Evolutionary conservation across 2,329 filamentous ascomycete genomes (phyloP).

Genomic region (Thelonectria discophora): DNA sequence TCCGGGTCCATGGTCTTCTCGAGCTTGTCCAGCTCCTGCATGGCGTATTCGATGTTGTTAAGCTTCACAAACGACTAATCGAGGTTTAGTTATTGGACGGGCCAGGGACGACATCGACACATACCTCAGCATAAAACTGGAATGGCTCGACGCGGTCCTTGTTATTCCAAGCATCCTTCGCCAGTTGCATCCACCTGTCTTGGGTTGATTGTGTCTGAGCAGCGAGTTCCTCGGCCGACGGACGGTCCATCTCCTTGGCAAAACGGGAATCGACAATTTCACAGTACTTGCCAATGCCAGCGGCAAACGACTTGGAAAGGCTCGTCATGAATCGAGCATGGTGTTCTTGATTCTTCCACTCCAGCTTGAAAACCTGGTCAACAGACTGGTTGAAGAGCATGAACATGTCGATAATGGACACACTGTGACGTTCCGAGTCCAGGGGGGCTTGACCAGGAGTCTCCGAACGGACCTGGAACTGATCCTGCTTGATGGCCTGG

Average conservation of each 20-base stretch:
- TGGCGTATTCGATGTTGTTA: constrained; percentile 96
- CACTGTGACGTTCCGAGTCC: constrained; percentile 89
- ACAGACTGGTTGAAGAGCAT: constrained; percentile 92
- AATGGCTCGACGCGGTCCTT: constrained; percentile 96
- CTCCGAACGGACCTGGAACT: constrained; percentile 78
- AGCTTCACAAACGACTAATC: constrained; percentile 91
- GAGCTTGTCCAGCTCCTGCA: constrained; percentile 89
- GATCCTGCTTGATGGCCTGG: constrained; percentile 88
- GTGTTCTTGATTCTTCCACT: constrained; percentile 93
- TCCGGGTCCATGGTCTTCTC: constrained; percentile 93
- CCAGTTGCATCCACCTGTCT: constrained; percentile 91
- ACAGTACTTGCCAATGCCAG: constrained; percentile 87
- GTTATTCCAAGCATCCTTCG: constrained; percentile 90
- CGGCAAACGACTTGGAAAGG: constrained; percentile 83
- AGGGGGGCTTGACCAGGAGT: constrained; percentile 69
- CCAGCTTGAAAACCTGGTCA: constrained; percentile 83
- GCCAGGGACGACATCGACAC: constrained; percentile 30
- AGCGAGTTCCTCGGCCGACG: constrained; percentile 86
- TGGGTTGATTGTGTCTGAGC: constrained; percentile 81
- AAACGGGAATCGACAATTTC: constrained; percentile 89
- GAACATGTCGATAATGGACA: constrained; percentile 93
- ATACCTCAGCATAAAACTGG: constrained; percentile 91
- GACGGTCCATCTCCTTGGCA: constrained; percentile 88
- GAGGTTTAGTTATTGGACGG: constrained; percentile 40
- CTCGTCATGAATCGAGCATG: constrained; percentile 98